These are phyloP conservation scores for Aspergillus costaricaensis DNA, from an alignment of 2,329 filamentous ascomycete genomes.

Conservation along the genomic window DNA sequence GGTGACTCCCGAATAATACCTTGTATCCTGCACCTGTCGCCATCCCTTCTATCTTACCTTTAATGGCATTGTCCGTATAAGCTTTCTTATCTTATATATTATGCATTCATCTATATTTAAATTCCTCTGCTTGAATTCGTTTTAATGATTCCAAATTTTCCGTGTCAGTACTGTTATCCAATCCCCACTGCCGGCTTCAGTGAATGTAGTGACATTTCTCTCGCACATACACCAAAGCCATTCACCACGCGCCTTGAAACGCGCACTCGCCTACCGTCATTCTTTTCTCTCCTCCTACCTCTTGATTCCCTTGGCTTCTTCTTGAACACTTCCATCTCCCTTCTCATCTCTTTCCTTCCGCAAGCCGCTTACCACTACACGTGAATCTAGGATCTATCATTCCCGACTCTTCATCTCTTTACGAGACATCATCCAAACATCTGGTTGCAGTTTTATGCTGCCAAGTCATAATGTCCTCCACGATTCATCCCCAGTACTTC, in stretches of 20 bases:
- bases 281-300: conserved; percentile 13
- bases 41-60: background rate
- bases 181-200: conserved; percentile 8
- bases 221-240: conserved; percentile 12
- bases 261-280: conserved; percentile 11
- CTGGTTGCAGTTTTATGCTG: background rate
- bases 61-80: background rate
- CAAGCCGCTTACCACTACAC: background rate
- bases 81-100: background rate
- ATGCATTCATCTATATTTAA: background rate
- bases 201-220: conserved; percentile 14
- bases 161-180: conserved; percentile 5
- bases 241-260: conserved; percentile 7
- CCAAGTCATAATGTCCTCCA: conserved; percentile 23
- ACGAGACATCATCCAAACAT: background rate
- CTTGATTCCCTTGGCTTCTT: conserved; percentile 9
- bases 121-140: no score
- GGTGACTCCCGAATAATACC: background rate
- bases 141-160: no score
- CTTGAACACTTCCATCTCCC: conserved; percentile 4
- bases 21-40: background rate
- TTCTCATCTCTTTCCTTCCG: background rate
- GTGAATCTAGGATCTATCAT: background rate
- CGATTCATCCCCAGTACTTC: conserved; percentile 45
- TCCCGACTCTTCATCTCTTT: background rate